phyloP scores from a whole-genome alignment of 177 flowering plant species.

The Tripterygium wilfordii region DNA sequence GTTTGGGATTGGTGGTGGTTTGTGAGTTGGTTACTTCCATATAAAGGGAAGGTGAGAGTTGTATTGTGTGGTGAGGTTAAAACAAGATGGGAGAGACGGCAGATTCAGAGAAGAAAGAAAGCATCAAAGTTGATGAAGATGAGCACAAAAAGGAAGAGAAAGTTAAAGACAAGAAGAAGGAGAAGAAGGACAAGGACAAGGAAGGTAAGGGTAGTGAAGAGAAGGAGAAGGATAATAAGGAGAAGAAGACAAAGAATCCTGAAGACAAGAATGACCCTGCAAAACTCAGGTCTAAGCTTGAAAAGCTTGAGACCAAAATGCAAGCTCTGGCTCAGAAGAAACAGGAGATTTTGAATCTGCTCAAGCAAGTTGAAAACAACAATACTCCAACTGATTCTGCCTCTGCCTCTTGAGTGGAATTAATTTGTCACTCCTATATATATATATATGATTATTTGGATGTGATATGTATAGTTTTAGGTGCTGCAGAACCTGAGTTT shows the following conservation, averaged over 20 bases:
- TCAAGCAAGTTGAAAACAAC: conserved; percentile 28
- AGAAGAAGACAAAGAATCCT: conserved; percentile 51
- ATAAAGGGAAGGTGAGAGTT: not conserved
- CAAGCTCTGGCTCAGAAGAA: conserved; percentile 28
- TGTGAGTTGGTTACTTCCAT: not conserved
- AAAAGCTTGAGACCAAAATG: conserved; percentile 47
- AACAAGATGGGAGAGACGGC: conserved; percentile 24
- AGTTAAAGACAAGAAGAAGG: conserved; percentile 16
- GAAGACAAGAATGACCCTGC: conserved; percentile 45
- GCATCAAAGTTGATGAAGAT: conserved; percentile 8
- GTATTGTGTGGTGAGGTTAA: not conserved
- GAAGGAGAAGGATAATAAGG: conserved; percentile 14
- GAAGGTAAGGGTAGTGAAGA: conserved; percentile 14
- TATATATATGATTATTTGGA: too few species aligned
- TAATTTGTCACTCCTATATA: too few species aligned
- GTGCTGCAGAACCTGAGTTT: too few species aligned
- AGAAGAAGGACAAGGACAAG: conserved; percentile 13
- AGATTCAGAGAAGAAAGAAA: conserved; percentile 17
- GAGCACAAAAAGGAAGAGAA: conserved; percentile 16
- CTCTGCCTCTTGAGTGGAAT: too few species aligned
- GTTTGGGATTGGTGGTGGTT: conserved; percentile 1
- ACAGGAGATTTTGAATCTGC: conserved; percentile 39
- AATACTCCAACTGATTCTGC: too few species aligned
- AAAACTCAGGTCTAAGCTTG: conserved; percentile 45
- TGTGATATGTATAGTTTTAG: too few species aligned